These are phyloP conservation scores for Penicillium steckii DNA, from an alignment of 495 filamentous ascomycete species.

Conservation along the genomic window DNA sequence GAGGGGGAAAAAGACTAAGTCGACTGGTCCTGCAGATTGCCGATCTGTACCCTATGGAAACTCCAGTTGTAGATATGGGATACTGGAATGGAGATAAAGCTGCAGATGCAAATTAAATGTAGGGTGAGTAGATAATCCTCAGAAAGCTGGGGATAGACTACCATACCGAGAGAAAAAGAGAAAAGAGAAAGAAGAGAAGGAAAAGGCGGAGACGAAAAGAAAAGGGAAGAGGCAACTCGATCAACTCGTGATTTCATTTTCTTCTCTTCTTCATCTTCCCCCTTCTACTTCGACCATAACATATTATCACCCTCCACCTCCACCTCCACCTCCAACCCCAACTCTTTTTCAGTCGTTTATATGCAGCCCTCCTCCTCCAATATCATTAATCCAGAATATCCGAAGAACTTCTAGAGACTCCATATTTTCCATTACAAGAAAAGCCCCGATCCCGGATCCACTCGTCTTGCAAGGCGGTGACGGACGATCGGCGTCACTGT, in stretches of 20 bases:
- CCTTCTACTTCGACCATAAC: not conserved
- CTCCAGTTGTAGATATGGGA: not conserved
- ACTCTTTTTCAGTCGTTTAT: not conserved
- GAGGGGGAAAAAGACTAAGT: not conserved
- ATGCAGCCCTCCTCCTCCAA: not conserved
- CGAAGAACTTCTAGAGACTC: not conserved
- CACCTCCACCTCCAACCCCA: not conserved
- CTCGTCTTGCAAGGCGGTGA: conserved; percentile 22
- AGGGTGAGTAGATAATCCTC: too few relatives aligned
- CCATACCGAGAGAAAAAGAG: not conserved
- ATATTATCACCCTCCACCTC: not conserved
- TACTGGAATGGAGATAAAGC: conserved; percentile 1
- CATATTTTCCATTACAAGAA: conserved; percentile 2
- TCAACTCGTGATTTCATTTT: not conserved
- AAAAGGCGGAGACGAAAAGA: not conserved
- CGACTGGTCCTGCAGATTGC: not conserved
- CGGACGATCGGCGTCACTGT: conserved; percentile 23
- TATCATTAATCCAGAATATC: not conserved
- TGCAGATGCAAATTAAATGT: not conserved
- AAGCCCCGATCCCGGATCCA: conserved; percentile 7
- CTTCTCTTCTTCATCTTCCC: not conserved
- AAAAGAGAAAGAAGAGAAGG: not conserved
- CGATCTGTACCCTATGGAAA: not conserved
- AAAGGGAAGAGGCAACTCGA: not conserved
- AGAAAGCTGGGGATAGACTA: not conserved